phyloP scores from a whole-genome alignment of 2,329 filamentous ascomycete species.

The Botrytis paeoniae region DNA sequence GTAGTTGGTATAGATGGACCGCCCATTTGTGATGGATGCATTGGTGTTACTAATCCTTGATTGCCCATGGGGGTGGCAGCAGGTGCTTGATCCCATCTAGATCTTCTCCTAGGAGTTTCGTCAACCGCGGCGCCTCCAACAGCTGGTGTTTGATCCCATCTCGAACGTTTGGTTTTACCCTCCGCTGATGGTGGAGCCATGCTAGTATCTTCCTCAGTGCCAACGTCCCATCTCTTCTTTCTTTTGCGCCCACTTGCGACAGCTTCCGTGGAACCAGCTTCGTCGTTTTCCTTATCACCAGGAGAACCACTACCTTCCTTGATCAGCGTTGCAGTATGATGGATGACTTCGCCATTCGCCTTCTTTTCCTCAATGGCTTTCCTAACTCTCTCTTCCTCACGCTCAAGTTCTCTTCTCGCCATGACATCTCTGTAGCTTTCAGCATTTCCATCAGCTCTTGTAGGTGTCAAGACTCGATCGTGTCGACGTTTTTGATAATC shows the following conservation, averaged over 20 bases:
- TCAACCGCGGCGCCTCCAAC: conserved; percentile 49
- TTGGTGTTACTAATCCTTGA: conserved; percentile 72
- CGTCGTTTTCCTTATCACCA: conserved; percentile 67
- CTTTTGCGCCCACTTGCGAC: conserved; percentile 68
- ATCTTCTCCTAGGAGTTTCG: conserved; percentile 69
- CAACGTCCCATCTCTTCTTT: conserved; percentile 93
- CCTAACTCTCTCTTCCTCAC: conserved; percentile 85
- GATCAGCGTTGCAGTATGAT: conserved; percentile 69
- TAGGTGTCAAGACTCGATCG: conserved; percentile 81
- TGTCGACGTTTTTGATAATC: conserved; percentile 97
- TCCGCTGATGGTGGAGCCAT: conserved; percentile 48
- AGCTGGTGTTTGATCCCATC: conserved; percentile 82
- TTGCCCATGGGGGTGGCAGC: conserved; percentile 72
- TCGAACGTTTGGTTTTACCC: conserved; percentile 63
- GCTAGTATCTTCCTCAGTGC: conserved; percentile 54
- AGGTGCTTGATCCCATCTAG: conserved; percentile 89
- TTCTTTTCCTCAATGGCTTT: conserved; percentile 72
- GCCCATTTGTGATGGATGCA: conserved; percentile 65
- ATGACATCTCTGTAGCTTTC: conserved; percentile 87
- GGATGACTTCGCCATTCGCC: conserved; percentile 55
- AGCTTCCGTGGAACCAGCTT: conserved; percentile 64
- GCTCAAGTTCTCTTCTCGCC: conserved; percentile 84
- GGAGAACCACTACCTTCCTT: conserved; percentile 53
- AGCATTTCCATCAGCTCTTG: conserved; percentile 77
- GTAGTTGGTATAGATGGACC: conserved; percentile 51